Base-by-base conservation (phyloP, 75 land plant species). In the Pinus taeda region DNA sequence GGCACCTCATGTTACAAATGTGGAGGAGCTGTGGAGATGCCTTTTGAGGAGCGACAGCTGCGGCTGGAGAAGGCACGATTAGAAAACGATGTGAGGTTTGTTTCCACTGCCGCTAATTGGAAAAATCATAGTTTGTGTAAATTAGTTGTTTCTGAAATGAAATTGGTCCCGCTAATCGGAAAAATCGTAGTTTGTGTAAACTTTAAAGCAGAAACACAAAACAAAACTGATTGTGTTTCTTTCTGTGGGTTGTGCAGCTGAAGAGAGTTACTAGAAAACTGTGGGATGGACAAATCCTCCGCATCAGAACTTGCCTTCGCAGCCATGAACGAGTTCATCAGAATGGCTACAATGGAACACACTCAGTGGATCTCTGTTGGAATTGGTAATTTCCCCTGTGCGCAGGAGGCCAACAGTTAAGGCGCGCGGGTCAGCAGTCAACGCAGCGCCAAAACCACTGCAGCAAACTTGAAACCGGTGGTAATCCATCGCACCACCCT, bases 61-160 rank as follows among this genome's bases (percentile, higher is more conserved):
- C 83, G 81, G 11, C 56, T 82, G 57, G 84, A 82, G 73, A 82
- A 82, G 21, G 67, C 56, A 3, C 60, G 84, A 2, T 17, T 82
- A 49, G 69, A 74, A 42, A 82, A 79, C 14, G 84, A 82, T 65
- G 82, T n/a, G 84, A 82, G 64, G 82, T 81, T 24, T 15, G 63
- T 13, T 67, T 21, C 61, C 21, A 49, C 55, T 49, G 55, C 55
- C 5, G 33, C 2, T 0, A 33, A 26, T 26, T 0, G 26, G 26
- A 26, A 26, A 26, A 26, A 0, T 26, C 26, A 26, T 26, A 26
- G 26, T 26, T 26, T 26, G 26, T 26, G 26, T 26, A 26, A 26
- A 26, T 33, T 33, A 33, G 33, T 33, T 33, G 33, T 33, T 33
- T 33, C 33, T 33, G 1, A 33, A 33, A 33, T 33, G 33, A 33